Conservation (phyloP, 495 filamentous ascomycete species). For the Aspergillus avenaceus region DNA sequence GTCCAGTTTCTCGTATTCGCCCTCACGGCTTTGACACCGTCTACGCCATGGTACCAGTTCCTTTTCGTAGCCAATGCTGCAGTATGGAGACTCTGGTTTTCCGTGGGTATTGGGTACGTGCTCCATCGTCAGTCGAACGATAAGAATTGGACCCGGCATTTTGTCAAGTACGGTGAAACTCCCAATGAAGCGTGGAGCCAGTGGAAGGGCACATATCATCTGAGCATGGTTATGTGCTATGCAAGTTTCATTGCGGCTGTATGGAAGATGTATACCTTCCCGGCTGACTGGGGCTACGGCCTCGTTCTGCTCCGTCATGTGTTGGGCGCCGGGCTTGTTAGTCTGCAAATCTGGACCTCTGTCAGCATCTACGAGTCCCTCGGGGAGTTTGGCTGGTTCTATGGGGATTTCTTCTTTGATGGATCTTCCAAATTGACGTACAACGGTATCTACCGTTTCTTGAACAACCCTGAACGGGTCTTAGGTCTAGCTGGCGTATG, state of each 20-base stretch:
- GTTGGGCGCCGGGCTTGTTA: constrained; percentile 72
- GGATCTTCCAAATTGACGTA: constrained; percentile 84
- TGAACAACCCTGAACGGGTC: constrained; percentile 95
- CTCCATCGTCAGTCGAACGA: constrained; percentile 79
- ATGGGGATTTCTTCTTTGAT: constrained; percentile 93
- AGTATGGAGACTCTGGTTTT: constrained; percentile 87
- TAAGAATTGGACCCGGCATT: constrained; percentile 94
- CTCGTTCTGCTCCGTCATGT: constrained; percentile 83
- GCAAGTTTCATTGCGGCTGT: constrained; percentile 83
- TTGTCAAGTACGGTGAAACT: constrained; percentile 91
- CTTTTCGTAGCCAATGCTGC: constrained; percentile 79
- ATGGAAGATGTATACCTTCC: constrained; percentile 93
- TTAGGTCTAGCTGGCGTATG: constrained; percentile 93
- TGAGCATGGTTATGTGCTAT: constrained; percentile 86
- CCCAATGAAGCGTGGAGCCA: constrained; percentile 91
- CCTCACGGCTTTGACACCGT: constrained; percentile 71
- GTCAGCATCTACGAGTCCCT: constrained; percentile 93
- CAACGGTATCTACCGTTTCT: constrained; percentile 92
- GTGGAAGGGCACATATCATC: constrained; percentile 94
- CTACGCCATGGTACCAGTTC: constrained; percentile 65
- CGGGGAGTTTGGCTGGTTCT: constrained; percentile 99
- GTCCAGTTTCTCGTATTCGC: constrained; percentile 68
- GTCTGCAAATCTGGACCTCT: constrained; percentile 89
- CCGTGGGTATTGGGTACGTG: constrained; percentile 79
- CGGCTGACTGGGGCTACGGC: constrained; percentile 79